Conservation (phyloP, 2,329 filamentous ascomycete species). For the Fulvia fulva region DNA sequence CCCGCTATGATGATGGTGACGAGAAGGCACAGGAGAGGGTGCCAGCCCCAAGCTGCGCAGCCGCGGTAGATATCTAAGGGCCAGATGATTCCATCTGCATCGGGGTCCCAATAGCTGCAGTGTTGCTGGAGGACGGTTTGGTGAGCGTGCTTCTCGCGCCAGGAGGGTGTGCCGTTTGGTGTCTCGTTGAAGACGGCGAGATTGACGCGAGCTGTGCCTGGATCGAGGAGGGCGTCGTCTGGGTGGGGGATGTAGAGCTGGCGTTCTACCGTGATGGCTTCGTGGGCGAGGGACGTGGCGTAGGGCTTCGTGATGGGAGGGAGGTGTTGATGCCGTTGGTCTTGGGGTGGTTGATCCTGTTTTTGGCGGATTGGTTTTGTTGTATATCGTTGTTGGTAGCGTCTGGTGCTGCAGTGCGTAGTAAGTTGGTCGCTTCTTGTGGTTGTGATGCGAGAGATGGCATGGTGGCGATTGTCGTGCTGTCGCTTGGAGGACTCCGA, state of each 20-base stretch:
- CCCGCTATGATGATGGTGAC: constrained; percentile 47
- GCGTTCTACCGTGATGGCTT: constrained; percentile 13
- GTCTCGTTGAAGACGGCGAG: constrained; percentile 38
- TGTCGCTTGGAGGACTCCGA: background rate
- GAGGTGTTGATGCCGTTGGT: background rate
- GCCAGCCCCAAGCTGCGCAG: constrained; percentile 46
- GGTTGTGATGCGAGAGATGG: background rate
- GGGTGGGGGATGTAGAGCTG: constrained; percentile 21
- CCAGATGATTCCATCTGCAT: constrained; percentile 52
- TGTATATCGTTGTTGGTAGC: constrained; percentile 5
- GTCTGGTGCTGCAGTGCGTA: constrained; percentile 4
- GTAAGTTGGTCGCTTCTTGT: background rate
- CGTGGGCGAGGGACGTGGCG: constrained; percentile 6
- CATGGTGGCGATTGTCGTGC: background rate
- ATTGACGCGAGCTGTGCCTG: constrained; percentile 42
- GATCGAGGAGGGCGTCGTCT: constrained; percentile 21
- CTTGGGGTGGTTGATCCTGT: background rate
- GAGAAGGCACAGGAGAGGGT: constrained; percentile 41
- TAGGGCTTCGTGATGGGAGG: constrained; percentile 4
- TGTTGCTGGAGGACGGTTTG: constrained; percentile 52
- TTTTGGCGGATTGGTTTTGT: background rate
- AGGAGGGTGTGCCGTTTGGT: constrained; percentile 42
- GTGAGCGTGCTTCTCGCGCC: constrained; percentile 36
- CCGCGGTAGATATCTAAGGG: constrained; percentile 49
- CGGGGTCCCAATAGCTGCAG: constrained; percentile 50